Conservation (phyloP, 2,329 filamentous ascomycete genomes). For the Ceratocystis alfenasii region DNA sequence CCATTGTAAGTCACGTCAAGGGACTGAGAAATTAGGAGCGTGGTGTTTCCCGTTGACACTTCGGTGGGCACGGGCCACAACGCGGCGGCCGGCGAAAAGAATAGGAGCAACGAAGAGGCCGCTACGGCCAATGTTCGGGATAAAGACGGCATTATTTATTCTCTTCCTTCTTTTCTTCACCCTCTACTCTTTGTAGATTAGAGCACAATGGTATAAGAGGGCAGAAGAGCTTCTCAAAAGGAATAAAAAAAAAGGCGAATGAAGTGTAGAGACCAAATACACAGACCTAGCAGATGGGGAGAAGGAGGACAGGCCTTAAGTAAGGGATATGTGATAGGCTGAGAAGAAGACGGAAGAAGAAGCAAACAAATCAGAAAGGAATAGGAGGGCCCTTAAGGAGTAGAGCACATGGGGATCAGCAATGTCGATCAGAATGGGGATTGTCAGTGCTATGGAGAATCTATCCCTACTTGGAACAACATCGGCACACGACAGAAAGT, state of each 20-base stretch:
- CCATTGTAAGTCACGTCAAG: conserved; percentile 49
- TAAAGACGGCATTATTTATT: conserved; percentile 18
- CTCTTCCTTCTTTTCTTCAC: too few species aligned
- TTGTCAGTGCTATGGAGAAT: not conserved
- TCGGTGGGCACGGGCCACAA: conserved; percentile 47
- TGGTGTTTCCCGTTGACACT: conserved; percentile 40
- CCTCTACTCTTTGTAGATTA: conserved; percentile 6
- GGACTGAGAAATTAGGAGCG: conserved; percentile 42
- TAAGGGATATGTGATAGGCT: not conserved
- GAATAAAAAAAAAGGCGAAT: not conserved
- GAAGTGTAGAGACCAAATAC: too few species aligned
- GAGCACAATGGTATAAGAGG: not conserved
- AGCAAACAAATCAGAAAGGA: not conserved
- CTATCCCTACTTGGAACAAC: too few species aligned
- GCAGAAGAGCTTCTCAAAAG: not conserved
- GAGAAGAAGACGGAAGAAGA: not conserved
- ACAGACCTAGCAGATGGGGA: too few species aligned
- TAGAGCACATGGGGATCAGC: not conserved
- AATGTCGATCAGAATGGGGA: not conserved
- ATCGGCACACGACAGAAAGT: too few species aligned
- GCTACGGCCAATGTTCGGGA: conserved; percentile 14
- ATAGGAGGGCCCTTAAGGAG: not conserved
- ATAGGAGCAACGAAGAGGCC: conserved; percentile 23
- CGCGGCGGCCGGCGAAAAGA: conserved; percentile 31
- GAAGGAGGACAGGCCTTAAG: too few species aligned